These are phyloP conservation scores for Leishmania martiniquensis DNA, from an alignment of 208 protist genomes.

Conservation along the genomic window DNA sequence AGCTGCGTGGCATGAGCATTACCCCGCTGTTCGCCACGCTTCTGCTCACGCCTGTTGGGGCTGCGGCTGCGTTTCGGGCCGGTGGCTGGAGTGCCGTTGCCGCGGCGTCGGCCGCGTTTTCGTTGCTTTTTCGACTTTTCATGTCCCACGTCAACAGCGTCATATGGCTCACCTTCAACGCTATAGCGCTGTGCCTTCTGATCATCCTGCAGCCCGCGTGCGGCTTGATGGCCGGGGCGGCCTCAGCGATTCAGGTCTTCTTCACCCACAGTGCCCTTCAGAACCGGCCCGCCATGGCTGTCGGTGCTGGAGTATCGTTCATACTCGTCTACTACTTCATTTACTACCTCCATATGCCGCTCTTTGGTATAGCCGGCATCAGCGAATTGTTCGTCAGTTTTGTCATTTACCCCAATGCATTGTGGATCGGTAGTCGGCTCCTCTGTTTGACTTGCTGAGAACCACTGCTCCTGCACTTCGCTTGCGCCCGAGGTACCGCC, in stretches of 20 bases:
- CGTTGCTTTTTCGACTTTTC: constrained; percentile 13
- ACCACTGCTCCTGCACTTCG: neutral
- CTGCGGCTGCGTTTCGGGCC: constrained; percentile 16
- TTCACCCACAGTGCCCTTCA: constrained; percentile 45
- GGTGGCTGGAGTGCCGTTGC: constrained; percentile 29
- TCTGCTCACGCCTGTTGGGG: constrained; percentile 24
- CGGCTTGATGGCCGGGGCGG: constrained; percentile 50
- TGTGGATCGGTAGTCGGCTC: constrained; percentile 50
- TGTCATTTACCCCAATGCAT: constrained; percentile 64
- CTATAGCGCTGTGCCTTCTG: constrained; percentile 54
- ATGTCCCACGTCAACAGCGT: constrained; percentile 17
- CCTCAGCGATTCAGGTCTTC: constrained; percentile 46
- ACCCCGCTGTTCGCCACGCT: constrained; percentile 41
- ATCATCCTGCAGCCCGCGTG: constrained; percentile 59
- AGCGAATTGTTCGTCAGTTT: constrained; percentile 56
- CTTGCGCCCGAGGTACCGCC: neutral
- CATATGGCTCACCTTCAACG: constrained; percentile 61
- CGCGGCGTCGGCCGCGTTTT: constrained; percentile 9
- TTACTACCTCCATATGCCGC: constrained; percentile 24
- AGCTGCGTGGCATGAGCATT: constrained; percentile 42
- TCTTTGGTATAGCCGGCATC: constrained; percentile 35
- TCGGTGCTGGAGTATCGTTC: constrained; percentile 37
- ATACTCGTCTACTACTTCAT: constrained; percentile 39
- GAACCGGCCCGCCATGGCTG: constrained; percentile 11
- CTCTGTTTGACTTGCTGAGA: constrained; percentile 11